These are phyloP conservation scores for Solanum dulcamara DNA, from an alignment of 257 asterid genomes.

Conservation along the genomic window DNA sequence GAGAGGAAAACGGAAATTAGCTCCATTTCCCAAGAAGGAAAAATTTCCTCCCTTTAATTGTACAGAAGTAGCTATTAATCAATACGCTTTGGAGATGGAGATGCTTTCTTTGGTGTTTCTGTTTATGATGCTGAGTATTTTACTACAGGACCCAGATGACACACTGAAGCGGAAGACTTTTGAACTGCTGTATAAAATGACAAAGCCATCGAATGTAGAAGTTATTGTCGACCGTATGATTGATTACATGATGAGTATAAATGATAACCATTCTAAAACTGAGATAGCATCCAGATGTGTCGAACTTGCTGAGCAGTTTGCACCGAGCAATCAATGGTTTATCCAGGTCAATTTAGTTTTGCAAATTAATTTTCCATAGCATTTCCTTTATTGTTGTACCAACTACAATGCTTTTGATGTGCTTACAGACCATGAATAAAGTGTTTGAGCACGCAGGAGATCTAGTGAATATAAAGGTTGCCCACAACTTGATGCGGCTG, in stretches of 20 bases:
- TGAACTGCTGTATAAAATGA: constrained; percentile 91
- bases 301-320: constrained; percentile 97
- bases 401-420: background rate
- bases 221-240: constrained; percentile 97
- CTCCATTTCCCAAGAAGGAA: background rate
- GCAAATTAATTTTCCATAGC: background rate
- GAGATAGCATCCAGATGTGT: constrained; percentile 99
- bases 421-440: constrained; percentile 86
- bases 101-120: background rate
- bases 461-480: constrained; percentile 78
- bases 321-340: constrained; percentile 99
- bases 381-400: background rate
- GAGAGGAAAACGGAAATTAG: background rate
- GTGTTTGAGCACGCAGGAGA: constrained; percentile 99
- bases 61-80: background rate
- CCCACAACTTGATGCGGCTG: constrained; percentile 91
- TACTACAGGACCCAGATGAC: constrained; percentile 89
- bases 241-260: constrained; percentile 87
- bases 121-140: background rate
- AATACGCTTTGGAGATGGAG: background rate
- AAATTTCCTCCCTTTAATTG: background rate
- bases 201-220: constrained; percentile 97
- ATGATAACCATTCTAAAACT: constrained; percentile 81
- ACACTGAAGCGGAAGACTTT: constrained; percentile 97
- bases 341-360: constrained; percentile 52